Percentiles rank a stretch among this genome's conserved stretches.
Evolutionary conservation across 306 rosid genomes (phyloP).

Genomic region (Rosa chinensis): DNA sequence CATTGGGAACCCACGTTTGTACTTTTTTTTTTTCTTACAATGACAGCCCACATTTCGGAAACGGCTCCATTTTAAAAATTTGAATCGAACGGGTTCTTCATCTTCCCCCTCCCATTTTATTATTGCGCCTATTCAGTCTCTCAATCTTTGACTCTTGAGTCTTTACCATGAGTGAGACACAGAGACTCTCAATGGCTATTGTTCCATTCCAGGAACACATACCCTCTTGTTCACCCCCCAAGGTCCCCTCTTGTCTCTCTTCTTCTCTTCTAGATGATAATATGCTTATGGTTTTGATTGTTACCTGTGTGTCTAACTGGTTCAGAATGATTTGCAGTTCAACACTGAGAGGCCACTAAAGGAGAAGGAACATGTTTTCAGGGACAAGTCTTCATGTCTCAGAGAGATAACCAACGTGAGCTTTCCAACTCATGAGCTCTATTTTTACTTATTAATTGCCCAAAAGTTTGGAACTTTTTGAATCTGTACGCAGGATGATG

Average conservation of each 20-base stretch:
- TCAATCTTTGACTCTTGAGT: neutral
- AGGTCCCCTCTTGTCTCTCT: slow-evolving; percentile 20
- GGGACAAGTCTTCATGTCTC: slow-evolving; percentile 3
- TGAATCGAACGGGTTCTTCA: neutral
- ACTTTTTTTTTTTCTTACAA: too few relatives aligned
- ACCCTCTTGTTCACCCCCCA: neutral
- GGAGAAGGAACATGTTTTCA: neutral
- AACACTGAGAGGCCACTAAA: slow-evolving; percentile 1
- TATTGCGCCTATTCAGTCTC: neutral
- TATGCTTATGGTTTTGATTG: neutral
- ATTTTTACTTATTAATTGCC: neutral
- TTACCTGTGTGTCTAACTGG: neutral
- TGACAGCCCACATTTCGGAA: neutral
- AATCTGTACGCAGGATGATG: neutral
- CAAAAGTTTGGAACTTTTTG: neutral
- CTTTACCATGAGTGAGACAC: neutral
- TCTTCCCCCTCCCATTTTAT: neutral
- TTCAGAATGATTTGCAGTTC: slow-evolving; percentile 11
- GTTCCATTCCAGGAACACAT: slow-evolving; percentile 20
- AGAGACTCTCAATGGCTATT: slow-evolving; percentile 15
- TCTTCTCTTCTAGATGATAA: neutral
- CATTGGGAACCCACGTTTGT: too few relatives aligned
- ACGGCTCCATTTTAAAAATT: neutral
- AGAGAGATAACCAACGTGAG: slow-evolving; percentile 18
- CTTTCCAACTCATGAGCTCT: slow-evolving; percentile 5